Evolutionary conservation across 345 rosid species (phyloP).

Genomic region (Erucastrum elatum): DNA sequence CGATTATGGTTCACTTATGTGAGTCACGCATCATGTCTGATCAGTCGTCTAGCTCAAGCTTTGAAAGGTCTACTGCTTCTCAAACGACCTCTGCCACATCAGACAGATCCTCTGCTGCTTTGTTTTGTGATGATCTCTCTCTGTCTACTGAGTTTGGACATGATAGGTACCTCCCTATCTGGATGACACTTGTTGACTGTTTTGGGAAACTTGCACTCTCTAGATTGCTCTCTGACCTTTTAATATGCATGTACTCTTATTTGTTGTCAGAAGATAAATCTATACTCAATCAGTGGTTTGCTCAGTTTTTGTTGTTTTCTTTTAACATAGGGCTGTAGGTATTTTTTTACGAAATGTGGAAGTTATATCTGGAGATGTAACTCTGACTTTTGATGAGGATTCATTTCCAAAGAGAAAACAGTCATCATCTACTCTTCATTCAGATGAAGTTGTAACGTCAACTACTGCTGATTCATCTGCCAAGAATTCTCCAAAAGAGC

Average conservation of each 20-base stretch:
- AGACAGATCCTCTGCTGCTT: constrained; percentile 68
- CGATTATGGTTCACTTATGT: constrained; percentile 61
- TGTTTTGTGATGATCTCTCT: constrained; percentile 76
- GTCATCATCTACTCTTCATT: constrained; percentile 42
- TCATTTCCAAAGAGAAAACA: constrained; percentile 60
- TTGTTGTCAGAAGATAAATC: background rate
- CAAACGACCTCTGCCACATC: constrained; percentile 47
- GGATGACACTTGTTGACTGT: background rate
- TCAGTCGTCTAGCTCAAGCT: constrained; percentile 48
- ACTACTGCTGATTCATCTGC: constrained; percentile 41
- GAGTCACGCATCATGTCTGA: constrained; percentile 63
- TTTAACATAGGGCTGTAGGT: constrained; percentile 74
- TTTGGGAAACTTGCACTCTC: constrained; percentile 1
- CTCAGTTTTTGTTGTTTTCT: constrained; percentile 13
- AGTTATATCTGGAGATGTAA: constrained; percentile 65
- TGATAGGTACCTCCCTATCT: constrained; percentile 57
- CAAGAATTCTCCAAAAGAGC: constrained; percentile 49
- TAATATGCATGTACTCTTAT: constrained; percentile 3
- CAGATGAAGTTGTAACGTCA: constrained; percentile 41
- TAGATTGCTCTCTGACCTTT: constrained; percentile 4
- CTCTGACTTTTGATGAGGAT: constrained; percentile 71
- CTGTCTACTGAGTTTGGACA: constrained; percentile 86
- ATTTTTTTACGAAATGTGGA: constrained; percentile 67
- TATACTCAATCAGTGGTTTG: constrained; percentile 9
- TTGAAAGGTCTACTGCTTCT: constrained; percentile 46